Conservation (phyloP, 352 stramenopile species). For the Globisporangium recalcitrans region DNA sequence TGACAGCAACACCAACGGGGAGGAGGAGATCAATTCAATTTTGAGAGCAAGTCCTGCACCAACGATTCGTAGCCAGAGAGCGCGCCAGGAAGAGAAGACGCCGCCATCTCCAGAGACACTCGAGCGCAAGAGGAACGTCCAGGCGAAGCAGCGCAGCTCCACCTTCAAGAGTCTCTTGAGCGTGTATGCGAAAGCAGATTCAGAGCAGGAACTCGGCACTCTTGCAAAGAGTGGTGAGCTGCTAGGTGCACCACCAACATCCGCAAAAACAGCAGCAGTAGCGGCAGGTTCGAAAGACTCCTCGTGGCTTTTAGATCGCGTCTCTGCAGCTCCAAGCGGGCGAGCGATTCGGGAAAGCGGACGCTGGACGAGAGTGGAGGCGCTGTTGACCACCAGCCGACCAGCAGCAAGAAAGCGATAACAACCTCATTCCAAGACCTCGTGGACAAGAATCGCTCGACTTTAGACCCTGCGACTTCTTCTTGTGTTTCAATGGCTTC, state of each 20-base stretch:
- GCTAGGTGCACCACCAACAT: neutral
- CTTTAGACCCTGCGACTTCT: neutral
- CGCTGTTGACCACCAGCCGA: neutral
- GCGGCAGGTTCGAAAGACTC: constrained; percentile 11
- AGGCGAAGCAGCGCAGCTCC: constrained; percentile 21
- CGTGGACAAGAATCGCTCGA: constrained; percentile 25
- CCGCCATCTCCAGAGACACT: constrained; percentile 10
- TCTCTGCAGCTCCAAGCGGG: constrained; percentile 7
- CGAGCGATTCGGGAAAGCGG: constrained; percentile 10
- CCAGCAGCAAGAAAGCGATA: neutral
- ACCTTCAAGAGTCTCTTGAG: constrained; percentile 16
- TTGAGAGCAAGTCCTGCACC: neutral
- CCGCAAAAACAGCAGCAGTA: constrained; percentile 2
- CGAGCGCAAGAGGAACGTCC: constrained; percentile 10
- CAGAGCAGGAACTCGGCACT: neutral
- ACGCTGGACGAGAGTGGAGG: neutral
- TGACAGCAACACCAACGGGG: neutral
- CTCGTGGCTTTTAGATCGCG: constrained; percentile 20
- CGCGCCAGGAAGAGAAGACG: neutral
- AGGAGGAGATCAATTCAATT: neutral
- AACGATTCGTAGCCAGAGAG: neutral
- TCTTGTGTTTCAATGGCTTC: constrained; percentile 2
- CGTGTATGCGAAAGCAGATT: constrained; percentile 6
- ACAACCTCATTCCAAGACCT: constrained; percentile 36
- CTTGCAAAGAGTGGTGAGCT: constrained; percentile 8